Conservation (phyloP, 768 basidiomycete species). For the Russula vinacea region DNA sequence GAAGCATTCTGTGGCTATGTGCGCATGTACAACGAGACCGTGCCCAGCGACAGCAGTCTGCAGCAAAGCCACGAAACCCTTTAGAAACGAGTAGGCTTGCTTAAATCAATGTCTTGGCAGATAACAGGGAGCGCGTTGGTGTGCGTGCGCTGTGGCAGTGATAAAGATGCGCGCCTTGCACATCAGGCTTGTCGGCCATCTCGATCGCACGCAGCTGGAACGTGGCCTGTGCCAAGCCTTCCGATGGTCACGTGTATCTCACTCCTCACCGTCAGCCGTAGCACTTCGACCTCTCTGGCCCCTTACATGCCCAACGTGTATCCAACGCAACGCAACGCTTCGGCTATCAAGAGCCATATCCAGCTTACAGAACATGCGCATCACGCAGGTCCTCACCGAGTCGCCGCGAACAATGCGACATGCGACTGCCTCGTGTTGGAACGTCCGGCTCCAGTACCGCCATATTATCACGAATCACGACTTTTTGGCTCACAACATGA, state of each 20-base stretch:
- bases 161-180: background rate
- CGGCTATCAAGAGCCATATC: slow-evolving; percentile 5
- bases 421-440: slow-evolving; percentile 23
- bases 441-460: slow-evolving; percentile 12
- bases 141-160: background rate
- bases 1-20: no score
- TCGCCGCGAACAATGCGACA: slow-evolving; percentile 17
- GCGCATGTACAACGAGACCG: no score
- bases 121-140: background rate
- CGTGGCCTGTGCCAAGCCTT: background rate
- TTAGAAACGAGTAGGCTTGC: no score
- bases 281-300: background rate
- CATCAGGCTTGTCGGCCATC: background rate
- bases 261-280: no score
- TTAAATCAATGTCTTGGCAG: no score
- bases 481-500: slow-evolving; percentile 14
- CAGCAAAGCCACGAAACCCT: background rate
- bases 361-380: slow-evolving; percentile 11
- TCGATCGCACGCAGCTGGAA: background rate
- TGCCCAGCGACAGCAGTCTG: no score
- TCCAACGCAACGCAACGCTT: slow-evolving; percentile 5
- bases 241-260: background rate
- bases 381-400: slow-evolving; percentile 20
- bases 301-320: slow-evolving; percentile 10
- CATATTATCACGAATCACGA: slow-evolving; percentile 24